A percentile compares a stretch with the other conserved stretches of the same genome.
These are phyloP conservation scores for Cryptococcus jaspeensis DNA, from an alignment of 1,284 basidiomycete species.

Conservation along the genomic window DNA sequence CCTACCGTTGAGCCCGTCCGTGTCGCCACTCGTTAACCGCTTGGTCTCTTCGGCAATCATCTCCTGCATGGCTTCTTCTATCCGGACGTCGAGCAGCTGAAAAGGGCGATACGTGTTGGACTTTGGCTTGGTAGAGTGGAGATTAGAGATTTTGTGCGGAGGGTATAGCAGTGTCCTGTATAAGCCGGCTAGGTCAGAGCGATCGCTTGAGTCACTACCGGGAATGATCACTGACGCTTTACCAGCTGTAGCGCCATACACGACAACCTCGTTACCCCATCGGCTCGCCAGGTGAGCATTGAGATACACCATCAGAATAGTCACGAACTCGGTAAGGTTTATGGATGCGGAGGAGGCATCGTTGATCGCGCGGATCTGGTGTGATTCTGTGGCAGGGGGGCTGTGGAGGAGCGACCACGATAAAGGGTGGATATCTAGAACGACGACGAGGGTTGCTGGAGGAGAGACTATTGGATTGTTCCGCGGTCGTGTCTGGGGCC, in stretches of 20 bases:
- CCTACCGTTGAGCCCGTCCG: slow-evolving; percentile 55
- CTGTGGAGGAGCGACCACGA: slow-evolving; percentile 68
- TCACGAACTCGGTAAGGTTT: slow-evolving; percentile 65
- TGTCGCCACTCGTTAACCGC: slow-evolving; percentile 54
- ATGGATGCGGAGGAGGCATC: slow-evolving; percentile 54
- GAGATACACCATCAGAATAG: slow-evolving; percentile 81
- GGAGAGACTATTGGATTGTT: slow-evolving; percentile 9
- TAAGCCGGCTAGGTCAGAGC: no score
- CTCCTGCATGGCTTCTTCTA: slow-evolving; percentile 66
- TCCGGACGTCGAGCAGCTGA: slow-evolving; percentile 57
- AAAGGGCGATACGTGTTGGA: slow-evolving; percentile 83
- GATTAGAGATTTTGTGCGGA: slow-evolving; percentile 1
- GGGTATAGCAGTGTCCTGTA: slow-evolving; percentile 39
- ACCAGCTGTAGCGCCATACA: slow-evolving; percentile 82
- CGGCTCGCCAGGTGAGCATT: slow-evolving; percentile 88
- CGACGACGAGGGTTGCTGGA: slow-evolving; percentile 71
- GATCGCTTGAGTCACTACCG: background rate
- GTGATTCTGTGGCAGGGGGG: slow-evolving; percentile 10
- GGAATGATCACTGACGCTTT: slow-evolving; percentile 55
- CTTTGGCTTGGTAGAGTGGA: slow-evolving; percentile 10
- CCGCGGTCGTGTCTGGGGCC: no score
- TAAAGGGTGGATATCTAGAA: slow-evolving; percentile 76
- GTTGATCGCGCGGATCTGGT: slow-evolving; percentile 17
- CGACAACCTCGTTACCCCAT: slow-evolving; percentile 87
- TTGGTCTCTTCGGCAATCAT: slow-evolving; percentile 65